Evolutionary conservation across 1,284 basidiomycete species (phyloP).

Genomic region (Sanguinoderma infundibulare): DNA sequence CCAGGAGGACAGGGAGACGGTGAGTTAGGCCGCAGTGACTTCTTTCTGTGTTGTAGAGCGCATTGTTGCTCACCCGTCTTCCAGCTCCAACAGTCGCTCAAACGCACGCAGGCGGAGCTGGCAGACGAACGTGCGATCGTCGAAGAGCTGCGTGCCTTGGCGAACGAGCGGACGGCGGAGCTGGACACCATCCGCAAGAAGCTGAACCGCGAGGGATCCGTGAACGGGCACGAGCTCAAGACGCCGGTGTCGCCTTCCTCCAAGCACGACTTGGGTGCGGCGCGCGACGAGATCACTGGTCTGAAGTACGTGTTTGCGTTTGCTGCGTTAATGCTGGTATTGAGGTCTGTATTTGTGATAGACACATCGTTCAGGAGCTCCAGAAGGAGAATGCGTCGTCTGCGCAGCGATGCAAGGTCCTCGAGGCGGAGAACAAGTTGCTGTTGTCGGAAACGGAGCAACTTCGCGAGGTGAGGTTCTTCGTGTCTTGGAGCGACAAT

Average conservation of each 20-base stretch:
- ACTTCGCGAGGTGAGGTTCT: conserved; percentile 64
- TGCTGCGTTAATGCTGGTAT: not conserved
- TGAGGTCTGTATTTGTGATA: conserved; percentile 32
- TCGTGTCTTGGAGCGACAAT: not conserved
- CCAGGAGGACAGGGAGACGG: conserved; percentile 43
- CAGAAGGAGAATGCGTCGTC: conserved; percentile 80
- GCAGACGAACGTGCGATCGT: conserved; percentile 38
- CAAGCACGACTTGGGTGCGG: conserved; percentile 54
- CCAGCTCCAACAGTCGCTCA: conserved; percentile 38
- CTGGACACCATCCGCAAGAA: conserved; percentile 62
- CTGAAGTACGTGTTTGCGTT: conserved; percentile 60
- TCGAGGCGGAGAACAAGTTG: conserved; percentile 79
- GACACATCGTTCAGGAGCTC: conserved; percentile 87
- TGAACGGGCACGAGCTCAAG: conserved; percentile 42
- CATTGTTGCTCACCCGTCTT: not conserved
- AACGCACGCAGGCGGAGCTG: conserved; percentile 41
- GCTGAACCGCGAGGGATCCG: conserved; percentile 55
- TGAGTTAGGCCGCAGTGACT: conserved; percentile 30
- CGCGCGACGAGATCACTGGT: conserved; percentile 72
- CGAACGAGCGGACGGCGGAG: conserved; percentile 55
- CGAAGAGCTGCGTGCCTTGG: conserved; percentile 43
- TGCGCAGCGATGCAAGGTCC: conserved; percentile 66
- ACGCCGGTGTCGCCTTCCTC: conserved; percentile 43
- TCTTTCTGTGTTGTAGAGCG: too few relatives aligned
- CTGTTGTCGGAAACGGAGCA: conserved; percentile 77